Percentiles rank a stretch among this genome's conserved stretches.
These are phyloP conservation scores for Samsoniella hepiali DNA, from an alignment of 2,329 filamentous ascomycete species.

Conservation along the genomic window DNA sequence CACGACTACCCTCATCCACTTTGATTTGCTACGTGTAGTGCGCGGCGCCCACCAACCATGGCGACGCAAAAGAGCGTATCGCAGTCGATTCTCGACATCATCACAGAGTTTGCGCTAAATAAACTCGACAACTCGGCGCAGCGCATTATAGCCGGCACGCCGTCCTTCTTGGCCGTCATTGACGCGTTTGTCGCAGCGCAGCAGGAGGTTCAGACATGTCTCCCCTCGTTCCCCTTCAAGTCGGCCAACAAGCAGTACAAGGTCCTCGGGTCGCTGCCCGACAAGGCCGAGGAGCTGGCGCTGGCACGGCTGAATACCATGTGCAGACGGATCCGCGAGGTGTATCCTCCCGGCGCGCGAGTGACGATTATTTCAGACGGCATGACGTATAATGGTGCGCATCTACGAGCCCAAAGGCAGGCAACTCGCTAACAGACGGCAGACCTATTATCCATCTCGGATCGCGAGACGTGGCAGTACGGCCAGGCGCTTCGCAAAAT, in stretches of 20 bases:
- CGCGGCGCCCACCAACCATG: not conserved
- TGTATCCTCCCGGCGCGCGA: slow-evolving; percentile 29
- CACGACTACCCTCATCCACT: not conserved
- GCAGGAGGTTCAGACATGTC: slow-evolving; percentile 25
- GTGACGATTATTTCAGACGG: slow-evolving; percentile 50
- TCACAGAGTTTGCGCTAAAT: slow-evolving; percentile 28
- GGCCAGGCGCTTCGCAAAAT: slow-evolving; percentile 43
- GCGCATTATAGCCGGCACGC: slow-evolving; percentile 20
- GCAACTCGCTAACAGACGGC: not conserved
- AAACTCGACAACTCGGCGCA: slow-evolving; percentile 27
- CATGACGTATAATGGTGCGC: slow-evolving; percentile 50
- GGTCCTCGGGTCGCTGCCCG: slow-evolving; percentile 30
- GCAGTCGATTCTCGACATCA: slow-evolving; percentile 25
- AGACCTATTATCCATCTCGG: slow-evolving; percentile 48
- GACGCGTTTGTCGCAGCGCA: slow-evolving; percentile 23
- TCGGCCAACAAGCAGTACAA: slow-evolving; percentile 34
- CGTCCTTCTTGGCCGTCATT: slow-evolving; percentile 26
- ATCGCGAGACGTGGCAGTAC: slow-evolving; percentile 47
- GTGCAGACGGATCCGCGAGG: slow-evolving; percentile 27
- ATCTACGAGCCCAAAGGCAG: too few relatives aligned
- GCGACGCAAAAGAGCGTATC: slow-evolving; percentile 4
- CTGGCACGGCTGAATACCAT: slow-evolving; percentile 28
- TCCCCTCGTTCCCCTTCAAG: slow-evolving; percentile 34
- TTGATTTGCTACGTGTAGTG: not conserved
- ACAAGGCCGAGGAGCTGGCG: slow-evolving; percentile 32